phyloP scores from a whole-genome alignment of 179 eudicot genomes.

The Beta macrorhiza region DNA sequence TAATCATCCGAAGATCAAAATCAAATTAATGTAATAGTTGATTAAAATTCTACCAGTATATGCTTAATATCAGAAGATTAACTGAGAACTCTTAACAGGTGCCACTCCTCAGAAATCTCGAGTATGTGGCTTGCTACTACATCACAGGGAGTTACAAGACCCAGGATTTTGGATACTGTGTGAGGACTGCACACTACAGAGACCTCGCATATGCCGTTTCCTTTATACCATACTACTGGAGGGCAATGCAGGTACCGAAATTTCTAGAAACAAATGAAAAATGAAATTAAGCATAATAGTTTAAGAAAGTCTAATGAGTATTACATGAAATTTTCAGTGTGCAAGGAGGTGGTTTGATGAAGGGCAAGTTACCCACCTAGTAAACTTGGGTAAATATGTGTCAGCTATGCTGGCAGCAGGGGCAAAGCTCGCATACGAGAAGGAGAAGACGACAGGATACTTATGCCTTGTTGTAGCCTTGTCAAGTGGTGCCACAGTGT shows the following conservation, averaged over 20 bases:
- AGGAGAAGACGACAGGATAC: slow-evolving; percentile 59
- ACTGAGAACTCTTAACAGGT: slow-evolving; percentile 44
- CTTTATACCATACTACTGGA: slow-evolving; percentile 93
- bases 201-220: slow-evolving; percentile 93
- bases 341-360: slow-evolving; percentile 98
- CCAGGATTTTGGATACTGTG: slow-evolving; percentile 84
- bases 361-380: slow-evolving; percentile 71
- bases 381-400: slow-evolving; percentile 88
- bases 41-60: neutral
- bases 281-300: too few species aligned
- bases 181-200: slow-evolving; percentile 53
- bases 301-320: neutral
- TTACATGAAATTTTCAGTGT: slow-evolving; percentile 46
- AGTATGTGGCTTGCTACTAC: slow-evolving; percentile 80
- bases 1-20: slow-evolving; percentile 27
- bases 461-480: slow-evolving; percentile 59
- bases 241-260: slow-evolving; percentile 92
- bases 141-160: slow-evolving; percentile 87
- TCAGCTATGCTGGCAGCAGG: slow-evolving; percentile 99
- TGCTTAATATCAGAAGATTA: neutral
- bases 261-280: neutral
- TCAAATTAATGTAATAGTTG: neutral
- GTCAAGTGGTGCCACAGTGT: slow-evolving; percentile 83
- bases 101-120: slow-evolving; percentile 79
- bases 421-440: slow-evolving; percentile 86